Percentiles rank a stretch among this genome's conserved stretches.
Conservation (phyloP, 2,329 filamentous ascomycete species). For the Immersiporthe knoxdaviesiana region DNA sequence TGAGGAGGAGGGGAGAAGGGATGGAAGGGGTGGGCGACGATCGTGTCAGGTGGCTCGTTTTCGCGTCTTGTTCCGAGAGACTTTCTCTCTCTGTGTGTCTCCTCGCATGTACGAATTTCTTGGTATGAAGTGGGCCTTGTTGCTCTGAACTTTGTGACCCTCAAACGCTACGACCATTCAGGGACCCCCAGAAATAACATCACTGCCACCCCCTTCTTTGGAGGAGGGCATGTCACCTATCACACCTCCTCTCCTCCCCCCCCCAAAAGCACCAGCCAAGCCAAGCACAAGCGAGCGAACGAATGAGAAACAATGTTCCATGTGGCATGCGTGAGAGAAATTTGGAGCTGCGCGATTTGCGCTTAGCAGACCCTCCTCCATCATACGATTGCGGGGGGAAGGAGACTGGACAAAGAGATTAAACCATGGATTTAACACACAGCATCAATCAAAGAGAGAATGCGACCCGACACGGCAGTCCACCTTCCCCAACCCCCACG, state of each 20-base stretch:
- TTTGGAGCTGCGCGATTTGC: conserved; percentile 7
- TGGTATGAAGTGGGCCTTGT: neutral
- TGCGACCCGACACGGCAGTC: neutral
- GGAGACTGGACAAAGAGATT: neutral
- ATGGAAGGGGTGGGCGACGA: neutral
- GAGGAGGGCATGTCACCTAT: neutral
- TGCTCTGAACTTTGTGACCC: neutral
- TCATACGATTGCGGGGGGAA: conserved; percentile 9
- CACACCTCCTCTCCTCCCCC: too few relatives aligned
- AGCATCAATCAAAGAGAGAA: too few relatives aligned
- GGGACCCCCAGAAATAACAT: neutral
- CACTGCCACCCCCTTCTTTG: too few relatives aligned
- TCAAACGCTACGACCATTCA: neutral
- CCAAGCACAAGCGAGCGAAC: neutral
- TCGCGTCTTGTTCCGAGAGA: neutral
- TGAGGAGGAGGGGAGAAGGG: too few relatives aligned
- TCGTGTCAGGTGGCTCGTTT: neutral
- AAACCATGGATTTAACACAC: neutral
- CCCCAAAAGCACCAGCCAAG: neutral
- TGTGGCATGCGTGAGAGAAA: conserved; percentile 1
- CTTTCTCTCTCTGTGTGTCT: too few relatives aligned
- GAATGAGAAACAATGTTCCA: neutral
- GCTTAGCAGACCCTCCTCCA: neutral
- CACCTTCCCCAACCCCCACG: neutral
- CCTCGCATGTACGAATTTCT: too few relatives aligned